Conservation (phyloP, 1,284 basidiomycete species). For the Peniophora sp. region DNA sequence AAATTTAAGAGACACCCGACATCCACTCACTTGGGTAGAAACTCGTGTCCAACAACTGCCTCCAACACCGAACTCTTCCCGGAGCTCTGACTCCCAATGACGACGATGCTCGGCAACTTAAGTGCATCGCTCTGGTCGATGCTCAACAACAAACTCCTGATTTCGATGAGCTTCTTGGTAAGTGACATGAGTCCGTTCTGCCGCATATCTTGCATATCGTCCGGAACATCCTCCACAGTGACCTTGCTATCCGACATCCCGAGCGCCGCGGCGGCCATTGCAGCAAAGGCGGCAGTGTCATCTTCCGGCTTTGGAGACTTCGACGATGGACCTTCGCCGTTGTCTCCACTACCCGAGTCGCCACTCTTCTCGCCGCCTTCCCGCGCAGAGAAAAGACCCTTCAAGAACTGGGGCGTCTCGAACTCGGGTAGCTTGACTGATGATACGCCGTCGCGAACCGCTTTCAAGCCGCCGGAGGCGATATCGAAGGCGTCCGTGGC, state of each 20-base stretch:
- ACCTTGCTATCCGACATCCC: conserved; percentile 59
- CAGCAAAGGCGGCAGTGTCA: conserved; percentile 55
- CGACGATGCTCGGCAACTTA: conserved; percentile 94
- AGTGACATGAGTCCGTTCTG: conserved; percentile 84
- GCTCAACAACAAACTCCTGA: conserved; percentile 86
- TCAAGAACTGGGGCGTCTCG: conserved; percentile 66
- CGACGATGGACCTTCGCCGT: conserved; percentile 21
- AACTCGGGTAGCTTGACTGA: conserved; percentile 60
- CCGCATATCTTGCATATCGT: conserved; percentile 27
- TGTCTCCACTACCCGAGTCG: conserved; percentile 15
- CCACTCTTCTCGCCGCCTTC: conserved; percentile 21
- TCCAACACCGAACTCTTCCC: conserved; percentile 98
- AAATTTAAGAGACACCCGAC: neutral
- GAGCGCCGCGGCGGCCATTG: conserved; percentile 64
- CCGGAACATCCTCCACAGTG: conserved; percentile 25
- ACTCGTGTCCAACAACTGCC: conserved; percentile 96
- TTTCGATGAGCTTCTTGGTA: conserved; percentile 94
- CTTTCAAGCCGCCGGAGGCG: conserved; percentile 58
- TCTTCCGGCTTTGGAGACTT: conserved; percentile 41
- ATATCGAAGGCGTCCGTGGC: conserved; percentile 60
- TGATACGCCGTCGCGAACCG: conserved; percentile 48
- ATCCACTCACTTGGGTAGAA: conserved; percentile 83
- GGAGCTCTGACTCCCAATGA: conserved; percentile 96
- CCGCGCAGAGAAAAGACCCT: conserved; percentile 50
- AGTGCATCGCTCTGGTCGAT: conserved; percentile 94